A percentile compares a stretch with the other conserved stretches of the same genome.
Conservation (phyloP, 2,329 filamentous ascomycete genomes). For the Xylariaceae sp. region DNA sequence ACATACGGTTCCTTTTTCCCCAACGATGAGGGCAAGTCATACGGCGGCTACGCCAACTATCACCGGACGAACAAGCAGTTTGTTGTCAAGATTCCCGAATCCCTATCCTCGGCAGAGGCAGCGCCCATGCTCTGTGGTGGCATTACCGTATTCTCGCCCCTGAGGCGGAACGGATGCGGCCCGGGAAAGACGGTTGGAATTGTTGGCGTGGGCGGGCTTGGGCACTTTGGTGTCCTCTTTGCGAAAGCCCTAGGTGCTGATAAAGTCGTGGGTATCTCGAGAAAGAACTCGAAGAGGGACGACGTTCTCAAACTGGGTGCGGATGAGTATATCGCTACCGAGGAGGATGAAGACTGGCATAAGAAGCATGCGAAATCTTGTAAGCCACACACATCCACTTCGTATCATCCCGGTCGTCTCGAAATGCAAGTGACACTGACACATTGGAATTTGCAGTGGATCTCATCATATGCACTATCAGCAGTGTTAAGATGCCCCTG, state of each 20-base stretch:
- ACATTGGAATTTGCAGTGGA: slow-evolving; percentile 36
- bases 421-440: neutral
- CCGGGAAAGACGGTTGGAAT: slow-evolving; percentile 65
- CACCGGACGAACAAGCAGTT: slow-evolving; percentile 39
- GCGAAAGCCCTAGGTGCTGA: slow-evolving; percentile 63
- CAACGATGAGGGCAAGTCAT: slow-evolving; percentile 50
- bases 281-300: slow-evolving; percentile 45
- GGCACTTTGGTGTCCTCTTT: slow-evolving; percentile 63
- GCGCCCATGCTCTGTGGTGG: slow-evolving; percentile 67
- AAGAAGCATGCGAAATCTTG: slow-evolving; percentile 41
- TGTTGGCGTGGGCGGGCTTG: slow-evolving; percentile 62
- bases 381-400: slow-evolving; percentile 3
- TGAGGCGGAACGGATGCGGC: slow-evolving; percentile 58
- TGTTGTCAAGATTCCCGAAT: slow-evolving; percentile 41
- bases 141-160: slow-evolving; percentile 59
- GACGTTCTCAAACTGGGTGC: slow-evolving; percentile 55
- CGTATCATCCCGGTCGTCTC: too few relatives aligned
- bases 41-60: slow-evolving; percentile 47
- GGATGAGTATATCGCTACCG: slow-evolving; percentile 41
- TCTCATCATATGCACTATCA: slow-evolving; percentile 56
- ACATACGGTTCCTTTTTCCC: slow-evolving; percentile 51
- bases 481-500: slow-evolving; percentile 51
- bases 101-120: slow-evolving; percentile 34
- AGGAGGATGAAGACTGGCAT: slow-evolving; percentile 50
- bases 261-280: slow-evolving; percentile 54